Percentiles rank a stretch among this genome's conserved stretches.
Evolutionary conservation across 768 basidiomycete genomes (phyloP).

Genomic region (Phylloporus sp.): DNA sequence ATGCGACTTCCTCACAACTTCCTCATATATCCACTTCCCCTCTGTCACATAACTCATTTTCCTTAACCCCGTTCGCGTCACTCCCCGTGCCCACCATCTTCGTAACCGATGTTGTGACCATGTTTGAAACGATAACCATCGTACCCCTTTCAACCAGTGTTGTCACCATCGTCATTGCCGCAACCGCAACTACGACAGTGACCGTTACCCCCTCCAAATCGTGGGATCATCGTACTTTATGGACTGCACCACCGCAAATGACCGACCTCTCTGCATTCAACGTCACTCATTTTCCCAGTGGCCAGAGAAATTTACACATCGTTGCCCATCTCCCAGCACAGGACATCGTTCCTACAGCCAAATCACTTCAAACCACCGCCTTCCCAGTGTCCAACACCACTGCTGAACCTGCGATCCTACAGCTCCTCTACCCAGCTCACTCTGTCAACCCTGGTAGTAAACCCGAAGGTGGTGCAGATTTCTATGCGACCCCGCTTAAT

Average conservation of each 20-base stretch:
- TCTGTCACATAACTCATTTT: background rate
- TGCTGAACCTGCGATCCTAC: constrained; percentile 44
- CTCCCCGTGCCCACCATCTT: background rate
- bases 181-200: background rate
- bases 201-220: background rate
- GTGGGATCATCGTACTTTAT: constrained; percentile 31
- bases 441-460: constrained; percentile 65
- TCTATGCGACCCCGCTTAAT: constrained; percentile 50
- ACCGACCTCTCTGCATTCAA: constrained; percentile 59
- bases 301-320: constrained; percentile 52
- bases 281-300: constrained; percentile 52
- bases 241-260: constrained; percentile 52
- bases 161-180: constrained; percentile 9
- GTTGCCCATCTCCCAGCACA: constrained; percentile 45
- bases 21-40: background rate
- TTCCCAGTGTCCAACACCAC: constrained; percentile 17
- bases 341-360: constrained; percentile 26
- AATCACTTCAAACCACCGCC: constrained; percentile 6
- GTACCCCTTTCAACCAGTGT: constrained; percentile 3
- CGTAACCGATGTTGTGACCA: constrained; percentile 9
- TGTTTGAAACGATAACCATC: constrained; percentile 8
- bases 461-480: constrained; percentile 71
- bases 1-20: background rate
- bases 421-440: constrained; percentile 62
- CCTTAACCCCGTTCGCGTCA: background rate